Percentiles rank a stretch among this genome's conserved stretches.
Conservation (phyloP, 2,329 filamentous ascomycete genomes). For the Penicillium polonicum region DNA sequence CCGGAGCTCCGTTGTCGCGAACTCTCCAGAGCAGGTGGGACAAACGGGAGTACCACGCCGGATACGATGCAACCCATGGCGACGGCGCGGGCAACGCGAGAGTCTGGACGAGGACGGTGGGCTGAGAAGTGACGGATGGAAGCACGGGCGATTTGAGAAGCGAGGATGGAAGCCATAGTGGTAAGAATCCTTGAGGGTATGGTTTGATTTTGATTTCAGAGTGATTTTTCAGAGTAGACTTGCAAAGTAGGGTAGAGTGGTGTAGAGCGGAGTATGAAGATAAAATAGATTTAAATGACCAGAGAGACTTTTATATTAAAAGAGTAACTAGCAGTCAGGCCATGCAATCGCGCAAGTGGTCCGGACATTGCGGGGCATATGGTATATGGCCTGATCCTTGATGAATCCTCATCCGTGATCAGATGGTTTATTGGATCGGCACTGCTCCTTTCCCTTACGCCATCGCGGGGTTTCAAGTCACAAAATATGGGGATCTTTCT, state of each 20-base stretch:
- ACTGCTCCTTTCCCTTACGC: constrained; percentile 14
- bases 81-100: constrained; percentile 41
- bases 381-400: constrained; percentile 19
- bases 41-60: constrained; percentile 47
- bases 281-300: background rate
- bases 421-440: constrained; percentile 6
- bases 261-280: background rate
- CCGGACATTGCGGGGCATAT: constrained; percentile 19
- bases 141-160: constrained; percentile 32
- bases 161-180: constrained; percentile 20
- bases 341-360: constrained; percentile 19
- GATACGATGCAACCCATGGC: constrained; percentile 44
- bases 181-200: background rate
- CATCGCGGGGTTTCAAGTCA: constrained; percentile 20
- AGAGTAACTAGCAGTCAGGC: constrained; percentile 14
- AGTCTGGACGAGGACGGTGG: constrained; percentile 41
- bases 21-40: constrained; percentile 49
- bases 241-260: background rate
- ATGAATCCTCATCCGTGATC: constrained; percentile 17
- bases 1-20: constrained; percentile 42
- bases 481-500: constrained; percentile 6
- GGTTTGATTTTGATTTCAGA: background rate
- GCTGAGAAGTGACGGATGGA: constrained; percentile 48
- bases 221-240: background rate
- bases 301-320: constrained; percentile 15